Conservation (phyloP, 352 stramenopile species). For the Globisporangium viniferum region DNA sequence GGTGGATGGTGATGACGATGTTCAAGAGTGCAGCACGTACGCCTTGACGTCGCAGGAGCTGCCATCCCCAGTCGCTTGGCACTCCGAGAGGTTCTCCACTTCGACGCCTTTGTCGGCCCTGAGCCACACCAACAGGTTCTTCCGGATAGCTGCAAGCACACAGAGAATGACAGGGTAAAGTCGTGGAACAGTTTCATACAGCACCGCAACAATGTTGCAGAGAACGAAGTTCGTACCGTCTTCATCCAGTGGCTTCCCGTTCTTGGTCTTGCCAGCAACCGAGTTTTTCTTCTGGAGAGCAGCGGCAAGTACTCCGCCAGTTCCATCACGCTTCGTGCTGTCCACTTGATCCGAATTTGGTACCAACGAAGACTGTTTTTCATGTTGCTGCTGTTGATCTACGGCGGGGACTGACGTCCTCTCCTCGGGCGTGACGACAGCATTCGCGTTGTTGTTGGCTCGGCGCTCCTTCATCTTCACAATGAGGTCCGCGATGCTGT, state of each 20-base stretch:
- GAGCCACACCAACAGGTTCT: slow-evolving; percentile 44
- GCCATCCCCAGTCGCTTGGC: slow-evolving; percentile 26
- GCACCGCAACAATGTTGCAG: not conserved
- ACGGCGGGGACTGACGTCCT: not conserved
- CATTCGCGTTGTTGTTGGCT: not conserved
- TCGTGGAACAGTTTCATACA: not conserved
- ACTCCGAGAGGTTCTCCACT: slow-evolving; percentile 33
- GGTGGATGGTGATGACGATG: not conserved
- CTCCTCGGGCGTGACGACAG: not conserved
- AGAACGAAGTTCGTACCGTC: not conserved
- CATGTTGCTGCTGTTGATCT: not conserved
- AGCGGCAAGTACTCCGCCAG: not conserved
- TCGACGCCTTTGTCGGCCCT: slow-evolving; percentile 50
- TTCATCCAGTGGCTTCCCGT: not conserved
- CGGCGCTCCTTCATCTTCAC: slow-evolving; percentile 24
- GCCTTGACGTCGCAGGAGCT: slow-evolving; percentile 39
- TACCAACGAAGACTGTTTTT: not conserved
- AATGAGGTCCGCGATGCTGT: slow-evolving; percentile 23
- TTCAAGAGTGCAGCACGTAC: slow-evolving; percentile 18
- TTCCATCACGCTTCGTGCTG: not conserved
- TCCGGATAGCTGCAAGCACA: slow-evolving; percentile 24
- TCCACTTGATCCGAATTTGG: not conserved
- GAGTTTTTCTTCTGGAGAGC: not conserved
- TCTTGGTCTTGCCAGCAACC: not conserved
- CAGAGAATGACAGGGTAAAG: too few species aligned